Conservation (phyloP, 495 filamentous ascomycete species). For the Neurospora tetrasperma region DNA sequence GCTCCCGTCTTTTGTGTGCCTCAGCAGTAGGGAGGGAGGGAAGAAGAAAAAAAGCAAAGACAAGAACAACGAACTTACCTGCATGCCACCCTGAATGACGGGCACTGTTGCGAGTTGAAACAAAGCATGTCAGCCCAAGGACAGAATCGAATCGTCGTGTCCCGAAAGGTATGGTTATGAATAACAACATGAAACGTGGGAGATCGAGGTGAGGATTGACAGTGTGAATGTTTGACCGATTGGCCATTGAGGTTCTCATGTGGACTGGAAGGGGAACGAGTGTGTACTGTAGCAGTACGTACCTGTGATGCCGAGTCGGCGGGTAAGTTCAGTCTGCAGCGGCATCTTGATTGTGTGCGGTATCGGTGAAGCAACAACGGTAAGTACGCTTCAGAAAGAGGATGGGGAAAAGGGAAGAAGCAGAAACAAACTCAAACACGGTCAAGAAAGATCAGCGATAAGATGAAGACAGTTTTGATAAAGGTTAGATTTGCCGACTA, state of each 20-base stretch:
- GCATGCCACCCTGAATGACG: conserved; percentile 92
- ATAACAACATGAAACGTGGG: background rate
- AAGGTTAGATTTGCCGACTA: background rate
- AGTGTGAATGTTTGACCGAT: background rate
- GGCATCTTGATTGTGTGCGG: conserved; percentile 50
- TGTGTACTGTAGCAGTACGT: conserved; percentile 14
- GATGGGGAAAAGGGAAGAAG: background rate
- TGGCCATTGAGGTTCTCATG: background rate
- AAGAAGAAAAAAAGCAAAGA: conserved; percentile 39
- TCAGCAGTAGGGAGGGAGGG: background rate
- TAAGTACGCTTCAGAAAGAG: background rate
- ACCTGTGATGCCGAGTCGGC: conserved; percentile 80
- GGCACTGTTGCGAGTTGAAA: conserved; percentile 52
- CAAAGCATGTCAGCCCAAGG: conserved; percentile 16
- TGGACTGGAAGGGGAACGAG: background rate
- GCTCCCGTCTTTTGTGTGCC: background rate
- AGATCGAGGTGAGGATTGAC: background rate
- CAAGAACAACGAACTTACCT: conserved; percentile 16
- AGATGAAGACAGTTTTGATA: background rate
- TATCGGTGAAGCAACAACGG: background rate
- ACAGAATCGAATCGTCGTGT: background rate
- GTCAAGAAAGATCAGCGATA: background rate
- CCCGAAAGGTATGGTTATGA: background rate
- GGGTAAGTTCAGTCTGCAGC: conserved; percentile 84
- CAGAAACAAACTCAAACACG: background rate